These are phyloP conservation scores for Cercospora sojina DNA, from an alignment of 2,329 filamentous ascomycete species.

Conservation along the genomic window DNA sequence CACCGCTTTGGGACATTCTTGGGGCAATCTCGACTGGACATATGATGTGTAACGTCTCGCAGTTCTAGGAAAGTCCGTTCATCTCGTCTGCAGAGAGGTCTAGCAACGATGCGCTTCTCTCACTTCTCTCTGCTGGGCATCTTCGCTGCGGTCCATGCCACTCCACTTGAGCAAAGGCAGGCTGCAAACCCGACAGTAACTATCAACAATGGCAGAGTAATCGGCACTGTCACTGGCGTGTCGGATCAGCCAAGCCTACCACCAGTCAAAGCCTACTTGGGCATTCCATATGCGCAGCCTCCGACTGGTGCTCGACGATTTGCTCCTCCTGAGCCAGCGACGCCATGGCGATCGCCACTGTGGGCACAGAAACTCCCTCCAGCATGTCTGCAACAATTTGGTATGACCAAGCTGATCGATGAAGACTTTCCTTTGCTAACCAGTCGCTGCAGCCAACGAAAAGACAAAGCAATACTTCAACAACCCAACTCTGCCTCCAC, in stretches of 20 bases:
- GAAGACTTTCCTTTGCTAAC: not conserved
- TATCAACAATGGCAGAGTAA: slow-evolving; percentile 21
- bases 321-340: slow-evolving; percentile 21
- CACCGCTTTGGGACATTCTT: not conserved
- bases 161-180: slow-evolving; percentile 3
- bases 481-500: slow-evolving; percentile 18
- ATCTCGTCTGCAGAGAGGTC: not conserved
- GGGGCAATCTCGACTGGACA: not conserved
- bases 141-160: not conserved
- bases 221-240: slow-evolving; percentile 24
- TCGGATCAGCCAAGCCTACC: slow-evolving; percentile 21
- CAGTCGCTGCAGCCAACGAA: not conserved
- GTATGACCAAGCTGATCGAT: not conserved
- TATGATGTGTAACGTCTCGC: not conserved
- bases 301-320: slow-evolving; percentile 24
- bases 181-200: slow-evolving; percentile 21
- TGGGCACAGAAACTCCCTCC: slow-evolving; percentile 19
- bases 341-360: slow-evolving; percentile 15
- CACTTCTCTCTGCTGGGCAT: not conserved
- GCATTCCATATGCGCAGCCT: slow-evolving; percentile 24
- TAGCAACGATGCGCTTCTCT: slow-evolving; percentile 3
- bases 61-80: not conserved
- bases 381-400: slow-evolving; percentile 29
- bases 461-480: slow-evolving; percentile 21
- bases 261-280: slow-evolving; percentile 23